phyloP scores from a whole-genome alignment of 257 asterid genomes.

The Jasminum sambac region DNA sequence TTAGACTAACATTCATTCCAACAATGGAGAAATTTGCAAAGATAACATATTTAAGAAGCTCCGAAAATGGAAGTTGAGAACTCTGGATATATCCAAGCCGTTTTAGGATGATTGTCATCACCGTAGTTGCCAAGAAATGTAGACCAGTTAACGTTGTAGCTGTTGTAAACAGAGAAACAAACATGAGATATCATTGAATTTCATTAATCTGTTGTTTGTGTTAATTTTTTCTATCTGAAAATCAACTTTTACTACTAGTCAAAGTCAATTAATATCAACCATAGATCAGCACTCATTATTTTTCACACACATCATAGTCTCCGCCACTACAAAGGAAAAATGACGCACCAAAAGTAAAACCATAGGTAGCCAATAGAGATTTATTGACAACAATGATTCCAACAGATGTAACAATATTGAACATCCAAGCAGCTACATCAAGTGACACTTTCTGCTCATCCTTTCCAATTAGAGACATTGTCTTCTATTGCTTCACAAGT shows the following conservation, averaged over 20 bases:
- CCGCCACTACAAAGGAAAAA: too few relatives aligned
- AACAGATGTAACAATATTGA: conserved; percentile 66
- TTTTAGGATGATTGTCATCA: conserved; percentile 54
- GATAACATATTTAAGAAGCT: conserved; percentile 53
- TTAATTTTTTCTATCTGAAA: too few relatives aligned
- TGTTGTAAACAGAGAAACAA: conserved; percentile 28
- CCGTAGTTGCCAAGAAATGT: conserved; percentile 60
- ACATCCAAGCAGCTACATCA: conserved; percentile 63
- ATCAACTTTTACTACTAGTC: too few relatives aligned
- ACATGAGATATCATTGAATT: not conserved
- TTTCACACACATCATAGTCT: too few relatives aligned
- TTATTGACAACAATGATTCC: conserved; percentile 65
- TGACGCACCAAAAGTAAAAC: conserved; percentile 56
- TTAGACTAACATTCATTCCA: conserved; percentile 73
- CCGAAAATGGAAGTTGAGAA: conserved; percentile 55
- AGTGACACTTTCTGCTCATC: conserved; percentile 47
- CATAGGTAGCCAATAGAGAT: conserved; percentile 64
- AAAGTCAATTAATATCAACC: too few relatives aligned
- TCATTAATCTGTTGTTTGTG: too few relatives aligned
- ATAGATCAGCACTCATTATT: too few relatives aligned
- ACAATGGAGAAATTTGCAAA: conserved; percentile 67
- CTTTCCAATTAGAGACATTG: conserved; percentile 48
- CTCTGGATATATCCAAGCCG: conserved; percentile 53
- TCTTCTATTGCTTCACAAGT: conserved; percentile 31
- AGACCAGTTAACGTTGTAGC: conserved; percentile 77